phyloP scores from a whole-genome alignment of 139 green algal species.

The Trebouxia sp. region DNA sequence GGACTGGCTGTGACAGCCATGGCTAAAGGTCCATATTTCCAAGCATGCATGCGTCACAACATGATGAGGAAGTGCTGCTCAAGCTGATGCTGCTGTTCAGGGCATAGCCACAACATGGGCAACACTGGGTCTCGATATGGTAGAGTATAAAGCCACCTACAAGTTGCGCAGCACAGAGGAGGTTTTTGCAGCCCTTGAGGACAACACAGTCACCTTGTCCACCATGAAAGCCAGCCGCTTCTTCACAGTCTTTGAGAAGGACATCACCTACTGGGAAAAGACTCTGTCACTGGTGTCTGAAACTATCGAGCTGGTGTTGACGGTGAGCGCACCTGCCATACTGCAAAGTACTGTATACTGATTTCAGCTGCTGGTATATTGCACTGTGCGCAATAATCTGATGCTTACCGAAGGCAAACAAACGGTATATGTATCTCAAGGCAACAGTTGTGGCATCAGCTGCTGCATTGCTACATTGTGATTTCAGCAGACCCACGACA shows the following conservation, averaged over 20 bases:
- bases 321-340: slow-evolving; percentile 32
- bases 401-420: too few relatives aligned
- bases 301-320: slow-evolving; percentile 80
- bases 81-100: slow-evolving; percentile 10
- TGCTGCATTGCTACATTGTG: too few relatives aligned
- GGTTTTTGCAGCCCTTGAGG: slow-evolving; percentile 80
- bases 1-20: too few relatives aligned
- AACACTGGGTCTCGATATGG: slow-evolving; percentile 73
- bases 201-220: slow-evolving; percentile 83
- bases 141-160: slow-evolving; percentile 62
- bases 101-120: slow-evolving; percentile 34
- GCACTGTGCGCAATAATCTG: too few relatives aligned
- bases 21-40: too few relatives aligned
- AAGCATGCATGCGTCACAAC: too few relatives aligned
- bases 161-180: slow-evolving; percentile 85
- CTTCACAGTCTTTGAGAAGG: slow-evolving; percentile 84
- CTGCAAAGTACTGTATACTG: background rate
- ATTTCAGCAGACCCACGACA: too few relatives aligned
- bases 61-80: too few relatives aligned
- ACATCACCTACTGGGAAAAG: slow-evolving; percentile 80
- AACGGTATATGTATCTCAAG: too few relatives aligned
- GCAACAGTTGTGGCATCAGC: too few relatives aligned
- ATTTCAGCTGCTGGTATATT: background rate
- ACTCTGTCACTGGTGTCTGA: slow-evolving; percentile 76
- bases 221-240: slow-evolving; percentile 90